phyloP scores from a whole-genome alignment of 78 protist genomes.

The Dictyostelium brefeldianum region DNA sequence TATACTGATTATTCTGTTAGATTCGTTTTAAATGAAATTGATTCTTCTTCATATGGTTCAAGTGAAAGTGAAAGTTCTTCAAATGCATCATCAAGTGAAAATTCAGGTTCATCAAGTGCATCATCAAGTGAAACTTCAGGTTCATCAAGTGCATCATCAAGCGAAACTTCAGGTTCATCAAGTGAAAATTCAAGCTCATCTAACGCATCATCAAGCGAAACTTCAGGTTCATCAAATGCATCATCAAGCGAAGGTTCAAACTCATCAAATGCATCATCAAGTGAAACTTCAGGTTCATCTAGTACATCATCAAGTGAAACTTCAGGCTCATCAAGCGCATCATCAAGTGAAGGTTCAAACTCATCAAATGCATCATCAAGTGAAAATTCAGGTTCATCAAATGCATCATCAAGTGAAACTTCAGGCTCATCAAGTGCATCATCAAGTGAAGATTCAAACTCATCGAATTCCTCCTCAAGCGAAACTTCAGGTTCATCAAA shows the following conservation, averaged over 20 bases:
- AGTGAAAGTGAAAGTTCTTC: neutral
- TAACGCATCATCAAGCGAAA: neutral
- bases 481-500: neutral
- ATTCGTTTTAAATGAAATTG: neutral
- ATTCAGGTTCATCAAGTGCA: neutral
- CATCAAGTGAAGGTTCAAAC: neutral
- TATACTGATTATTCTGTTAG: neutral
- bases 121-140: neutral
- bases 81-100: neutral
- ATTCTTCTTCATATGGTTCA: too few species aligned
- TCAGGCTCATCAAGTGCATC: neutral
- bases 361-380: neutral
- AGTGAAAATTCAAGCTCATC: too few species aligned
- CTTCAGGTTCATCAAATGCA: neutral
- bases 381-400: neutral
- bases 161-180: too few species aligned
- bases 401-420: neutral
- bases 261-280: too few species aligned
- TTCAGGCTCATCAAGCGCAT: neutral
- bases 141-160: neutral
- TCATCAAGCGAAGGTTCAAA: neutral
- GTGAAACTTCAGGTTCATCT: too few species aligned
- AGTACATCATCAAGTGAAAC: too few species aligned
- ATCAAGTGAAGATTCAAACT: neutral
- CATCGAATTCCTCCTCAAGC: neutral